Evolutionary conservation across 257 asterid genomes (phyloP), one percentile per base, ranked within the genome.

Genomic region (Scutellaria barbata): DNA sequence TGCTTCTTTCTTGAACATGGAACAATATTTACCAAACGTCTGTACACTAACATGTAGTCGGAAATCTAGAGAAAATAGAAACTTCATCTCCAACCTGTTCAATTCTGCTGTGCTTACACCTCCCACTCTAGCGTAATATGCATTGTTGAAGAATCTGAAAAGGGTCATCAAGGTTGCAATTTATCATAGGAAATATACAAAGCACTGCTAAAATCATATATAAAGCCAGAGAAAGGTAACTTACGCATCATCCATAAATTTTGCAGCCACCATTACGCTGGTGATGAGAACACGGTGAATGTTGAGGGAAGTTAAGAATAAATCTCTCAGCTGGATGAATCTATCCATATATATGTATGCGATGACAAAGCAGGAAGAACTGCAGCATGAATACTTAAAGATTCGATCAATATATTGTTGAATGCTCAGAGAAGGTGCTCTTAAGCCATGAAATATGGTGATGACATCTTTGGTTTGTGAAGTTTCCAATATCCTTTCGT

Each of bases 231-330:
- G 35, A 2, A 30, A 47, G 40, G 35, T 20, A 66, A 86, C 96
- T 88, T 82, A 92, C 96, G 95, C 86, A 45, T 92, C 98, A 53
- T 92, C 98, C 66, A 86, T 83, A 65, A 83, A 92, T 77, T 92
- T 92, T 45, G 96, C 96, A 7, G 98, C 96, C 72, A 88, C 84
- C 98, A 89, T 92, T 48, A 89, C 75, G 39, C 95, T 79, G 42
- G 96, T 92, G 76, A 92, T 89, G 4, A 90, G 80, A 68, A 92
- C 88, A 2, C 98, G 82, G 69, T 92, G 98, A 66, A 89, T 84
- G 48, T 85, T 92, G 68, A 92, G 88, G 73, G 95, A 88, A 50
- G 94, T 88, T 40, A 89, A 30, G 74, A 54, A 51, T 39, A 83
- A 37, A 61, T 76, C 65, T 13, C 87, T 87, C 51, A 62, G 77